These are phyloP conservation scores for Metschnikowia colocasiae DNA, from an alignment of 805 yeast species.

Conservation along the genomic window DNA sequence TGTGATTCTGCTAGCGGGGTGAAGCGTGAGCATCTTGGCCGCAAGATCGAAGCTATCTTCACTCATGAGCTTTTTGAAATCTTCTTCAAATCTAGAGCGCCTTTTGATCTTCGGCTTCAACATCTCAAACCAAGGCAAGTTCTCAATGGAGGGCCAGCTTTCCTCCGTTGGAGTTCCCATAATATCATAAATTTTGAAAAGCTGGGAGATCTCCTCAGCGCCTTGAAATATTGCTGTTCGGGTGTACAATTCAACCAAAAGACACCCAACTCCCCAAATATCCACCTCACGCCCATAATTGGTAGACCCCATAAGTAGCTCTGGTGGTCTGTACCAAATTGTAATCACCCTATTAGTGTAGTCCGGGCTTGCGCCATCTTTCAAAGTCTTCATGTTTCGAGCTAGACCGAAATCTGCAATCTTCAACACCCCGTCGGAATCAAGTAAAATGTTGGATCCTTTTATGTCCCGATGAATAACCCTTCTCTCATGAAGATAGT, in stretches of 20 bases:
- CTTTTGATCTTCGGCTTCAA: constrained; percentile 53
- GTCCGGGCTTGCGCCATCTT: constrained; percentile 56
- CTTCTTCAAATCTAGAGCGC: constrained; percentile 25
- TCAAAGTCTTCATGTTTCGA: constrained; percentile 61
- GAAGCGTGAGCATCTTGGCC: constrained; percentile 53
- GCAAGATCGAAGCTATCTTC: constrained; percentile 64
- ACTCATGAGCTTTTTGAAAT: constrained; percentile 40
- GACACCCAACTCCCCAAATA: constrained; percentile 96
- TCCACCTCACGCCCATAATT: constrained; percentile 89
- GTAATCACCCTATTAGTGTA: constrained; percentile 96
- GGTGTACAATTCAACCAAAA: constrained; percentile 75
- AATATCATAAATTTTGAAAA: constrained; percentile 67
- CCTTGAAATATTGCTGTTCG: constrained; percentile 82
- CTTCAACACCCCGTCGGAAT: constrained; percentile 58
- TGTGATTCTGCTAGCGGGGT: constrained; percentile 64
- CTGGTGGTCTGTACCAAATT: constrained; percentile 97
- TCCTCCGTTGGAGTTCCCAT: constrained; percentile 82
- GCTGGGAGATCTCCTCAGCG: constrained; percentile 79
- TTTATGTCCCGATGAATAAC: constrained; percentile 80
- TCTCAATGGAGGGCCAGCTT: constrained; percentile 74
- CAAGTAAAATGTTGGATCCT: constrained; percentile 71
- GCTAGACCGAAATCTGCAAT: constrained; percentile 85
- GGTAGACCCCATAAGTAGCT: constrained; percentile 83
- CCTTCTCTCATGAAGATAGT: constrained; percentile 62
- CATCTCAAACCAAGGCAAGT: constrained; percentile 91